These are phyloP conservation scores for Knoxdaviesia capensis DNA, from an alignment of 2,329 filamentous ascomycete species.

Conservation along the genomic window DNA sequence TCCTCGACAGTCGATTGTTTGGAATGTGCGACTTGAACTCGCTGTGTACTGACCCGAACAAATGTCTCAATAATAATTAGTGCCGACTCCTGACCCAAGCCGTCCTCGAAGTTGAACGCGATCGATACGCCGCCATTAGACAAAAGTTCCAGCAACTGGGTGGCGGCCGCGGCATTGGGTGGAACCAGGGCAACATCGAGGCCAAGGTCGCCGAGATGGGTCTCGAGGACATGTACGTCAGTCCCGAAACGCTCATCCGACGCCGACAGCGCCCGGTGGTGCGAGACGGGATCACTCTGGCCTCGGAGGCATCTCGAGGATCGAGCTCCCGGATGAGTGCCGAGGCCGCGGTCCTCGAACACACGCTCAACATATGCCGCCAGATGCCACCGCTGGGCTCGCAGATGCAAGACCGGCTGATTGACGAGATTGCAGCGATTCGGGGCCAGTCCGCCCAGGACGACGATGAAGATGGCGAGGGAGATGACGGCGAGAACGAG, in stretches of 20 bases:
- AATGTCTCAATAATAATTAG: conserved; percentile 9
- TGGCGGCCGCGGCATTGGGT: conserved; percentile 25
- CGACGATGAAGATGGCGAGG: too few species aligned
- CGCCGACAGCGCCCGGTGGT: conserved; percentile 21
- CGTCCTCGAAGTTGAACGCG: conserved; percentile 18
- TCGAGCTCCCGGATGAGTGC: conserved; percentile 3
- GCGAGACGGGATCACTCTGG: neutral
- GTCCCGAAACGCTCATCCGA: conserved; percentile 16
- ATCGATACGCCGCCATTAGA: conserved; percentile 21
- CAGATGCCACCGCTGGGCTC: neutral
- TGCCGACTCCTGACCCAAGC: conserved; percentile 19
- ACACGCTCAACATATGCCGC: conserved; percentile 1
- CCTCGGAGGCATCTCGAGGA: too few species aligned
- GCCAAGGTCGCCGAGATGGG: conserved; percentile 26
- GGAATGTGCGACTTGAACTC: neutral
- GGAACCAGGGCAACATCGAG: conserved; percentile 28
- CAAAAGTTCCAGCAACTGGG: conserved; percentile 26
- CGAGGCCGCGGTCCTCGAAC: neutral
- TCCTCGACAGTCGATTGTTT: conserved; percentile 1
- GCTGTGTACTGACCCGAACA: too few species aligned
- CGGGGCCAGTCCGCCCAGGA: too few species aligned
- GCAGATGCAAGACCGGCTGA: neutral
- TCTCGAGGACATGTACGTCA: conserved; percentile 20
- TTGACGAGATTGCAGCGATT: neutral
- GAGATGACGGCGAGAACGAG: too few species aligned